A percentile compares a stretch with the other conserved stretches of the same genome.
Conservation (phyloP, 2,329 filamentous ascomycete species). For the Colletotrichum sp. region DNA sequence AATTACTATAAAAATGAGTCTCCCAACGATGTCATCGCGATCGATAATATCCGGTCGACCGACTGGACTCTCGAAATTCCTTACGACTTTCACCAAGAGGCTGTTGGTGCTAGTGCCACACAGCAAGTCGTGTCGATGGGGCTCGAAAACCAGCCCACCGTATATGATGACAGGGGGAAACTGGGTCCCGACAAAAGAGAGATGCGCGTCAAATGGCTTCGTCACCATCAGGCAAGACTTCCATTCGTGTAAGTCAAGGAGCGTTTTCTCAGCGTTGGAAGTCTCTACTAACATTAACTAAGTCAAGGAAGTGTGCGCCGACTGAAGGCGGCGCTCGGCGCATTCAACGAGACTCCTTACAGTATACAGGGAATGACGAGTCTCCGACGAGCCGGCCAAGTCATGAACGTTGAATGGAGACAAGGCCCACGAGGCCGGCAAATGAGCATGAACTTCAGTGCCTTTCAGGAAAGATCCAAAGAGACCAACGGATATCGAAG, state of each 20-base stretch:
- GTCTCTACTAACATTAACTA: neutral
- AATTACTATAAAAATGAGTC: neutral
- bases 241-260: neutral
- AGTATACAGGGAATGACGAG: neutral
- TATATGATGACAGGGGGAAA: neutral
- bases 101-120: neutral
- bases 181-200: neutral
- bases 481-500: neutral
- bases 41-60: neutral
- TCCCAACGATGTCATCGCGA: neutral
- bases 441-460: constrained; percentile 5
- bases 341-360: neutral
- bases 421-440: neutral
- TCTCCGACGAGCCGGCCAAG: neutral
- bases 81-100: neutral
- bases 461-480: constrained; percentile 4
- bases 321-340: neutral
- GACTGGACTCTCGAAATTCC: neutral
- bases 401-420: constrained; percentile 17
- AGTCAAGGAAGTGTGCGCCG: neutral
- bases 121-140: neutral
- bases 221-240: neutral
- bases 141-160: neutral
- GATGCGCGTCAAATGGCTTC: neutral
- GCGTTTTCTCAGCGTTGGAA: neutral